Evolutionary conservation across 208 protist genomes (phyloP).

Genomic region (Strigomonas oncopelti): DNA sequence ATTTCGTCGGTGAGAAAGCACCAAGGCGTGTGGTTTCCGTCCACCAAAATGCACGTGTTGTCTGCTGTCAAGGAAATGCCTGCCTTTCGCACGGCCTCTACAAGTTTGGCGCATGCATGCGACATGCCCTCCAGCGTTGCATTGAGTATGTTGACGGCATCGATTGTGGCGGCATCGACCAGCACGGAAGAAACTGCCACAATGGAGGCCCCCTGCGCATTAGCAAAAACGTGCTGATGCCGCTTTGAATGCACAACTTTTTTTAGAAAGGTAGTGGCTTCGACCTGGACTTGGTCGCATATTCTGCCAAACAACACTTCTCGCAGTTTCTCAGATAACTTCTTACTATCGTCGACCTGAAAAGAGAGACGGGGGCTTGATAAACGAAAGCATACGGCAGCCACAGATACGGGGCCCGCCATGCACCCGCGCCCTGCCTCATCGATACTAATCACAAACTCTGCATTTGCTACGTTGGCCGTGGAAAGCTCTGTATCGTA

Average conservation of each 20-base stretch:
- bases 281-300: slow-evolving; percentile 15
- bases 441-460: slow-evolving; percentile 48
- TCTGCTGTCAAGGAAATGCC: slow-evolving; percentile 5
- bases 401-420: slow-evolving; percentile 47
- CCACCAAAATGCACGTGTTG: slow-evolving; percentile 47
- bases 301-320: slow-evolving; percentile 17
- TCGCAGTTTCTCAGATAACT: slow-evolving; percentile 21
- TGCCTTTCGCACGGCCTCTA: slow-evolving; percentile 17
- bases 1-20: slow-evolving; percentile 24
- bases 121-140: slow-evolving; percentile 60
- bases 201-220: slow-evolving; percentile 10
- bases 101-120: slow-evolving; percentile 18
- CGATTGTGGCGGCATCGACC: slow-evolving; percentile 27
- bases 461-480: neutral
- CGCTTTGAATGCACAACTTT: slow-evolving; percentile 4
- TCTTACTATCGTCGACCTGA: slow-evolving; percentile 42
- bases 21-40: slow-evolving; percentile 48
- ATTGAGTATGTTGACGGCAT: slow-evolving; percentile 50
- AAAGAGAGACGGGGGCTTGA: slow-evolving; percentile 13
- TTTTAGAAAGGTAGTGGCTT: neutral
- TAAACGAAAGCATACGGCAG: slow-evolving; percentile 34
- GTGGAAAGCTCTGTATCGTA: too few species aligned
- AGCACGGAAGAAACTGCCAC: slow-evolving; percentile 26
- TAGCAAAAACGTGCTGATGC: neutral
- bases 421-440: slow-evolving; percentile 59